A percentile compares a stretch with the other conserved stretches of the same genome.
These are phyloP conservation scores for Termitomyces sp. DNA, from an alignment of 768 basidiomycete species.

Conservation along the genomic window DNA sequence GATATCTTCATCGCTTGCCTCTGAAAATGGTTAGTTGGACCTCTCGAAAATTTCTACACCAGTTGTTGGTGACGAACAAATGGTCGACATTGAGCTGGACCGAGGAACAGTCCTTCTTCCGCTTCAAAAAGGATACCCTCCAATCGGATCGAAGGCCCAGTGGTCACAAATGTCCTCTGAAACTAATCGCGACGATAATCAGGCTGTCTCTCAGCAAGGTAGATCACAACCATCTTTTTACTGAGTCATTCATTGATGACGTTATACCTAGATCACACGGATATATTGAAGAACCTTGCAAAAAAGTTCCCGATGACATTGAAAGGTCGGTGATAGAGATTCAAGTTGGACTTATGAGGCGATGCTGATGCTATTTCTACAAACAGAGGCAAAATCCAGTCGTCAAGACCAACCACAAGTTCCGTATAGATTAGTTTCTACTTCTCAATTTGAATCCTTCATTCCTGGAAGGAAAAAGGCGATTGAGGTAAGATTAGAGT, in stretches of 20 bases:
- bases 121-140: constrained; percentile 21
- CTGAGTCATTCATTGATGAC: neutral
- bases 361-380: neutral
- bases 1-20: neutral
- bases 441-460: constrained; percentile 29
- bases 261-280: constrained; percentile 15
- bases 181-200: neutral
- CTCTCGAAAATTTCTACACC: constrained; percentile 25
- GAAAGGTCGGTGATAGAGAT: constrained; percentile 24
- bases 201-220: neutral
- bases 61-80: constrained; percentile 41
- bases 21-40: constrained; percentile 31
- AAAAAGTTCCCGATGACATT: constrained; percentile 38
- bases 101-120: constrained; percentile 37
- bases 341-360: neutral
- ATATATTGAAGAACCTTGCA: constrained; percentile 25
- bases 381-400: constrained; percentile 21
- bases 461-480: constrained; percentile 43
- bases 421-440: constrained; percentile 36
- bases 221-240: neutral
- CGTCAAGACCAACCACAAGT: constrained; percentile 18
- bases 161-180: constrained; percentile 23
- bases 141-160: constrained; percentile 27
- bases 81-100: constrained; percentile 49
- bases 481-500: constrained; percentile 34